These are phyloP conservation scores for Diphasiastrum complanatum DNA, from an alignment of 83 land plant genomes.

Conservation along the genomic window DNA sequence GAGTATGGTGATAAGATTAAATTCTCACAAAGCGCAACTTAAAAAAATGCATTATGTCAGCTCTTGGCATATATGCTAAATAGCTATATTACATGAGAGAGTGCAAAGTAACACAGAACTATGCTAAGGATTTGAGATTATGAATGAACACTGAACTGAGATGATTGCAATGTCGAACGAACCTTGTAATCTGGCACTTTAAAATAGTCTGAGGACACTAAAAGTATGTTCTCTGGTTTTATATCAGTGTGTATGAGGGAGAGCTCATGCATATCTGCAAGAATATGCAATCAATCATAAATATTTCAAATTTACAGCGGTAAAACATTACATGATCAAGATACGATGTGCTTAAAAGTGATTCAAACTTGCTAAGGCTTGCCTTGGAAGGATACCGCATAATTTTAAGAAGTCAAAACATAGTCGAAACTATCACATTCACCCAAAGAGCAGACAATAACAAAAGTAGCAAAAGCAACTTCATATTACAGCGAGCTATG, in stretches of 20 bases:
- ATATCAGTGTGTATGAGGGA: conserved; percentile 71
- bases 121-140: not conserved
- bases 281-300: too few relatives aligned
- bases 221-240: too few relatives aligned
- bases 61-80: conserved; percentile 1
- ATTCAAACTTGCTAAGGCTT: not conserved
- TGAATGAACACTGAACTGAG: not conserved
- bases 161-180: not conserved
- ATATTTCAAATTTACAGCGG: conserved; percentile 7
- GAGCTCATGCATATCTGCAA: conserved; percentile 82
- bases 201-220: conserved; percentile 55
- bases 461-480: too few relatives aligned
- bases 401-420: too few relatives aligned
- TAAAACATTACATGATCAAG: too few relatives aligned
- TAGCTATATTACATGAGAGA: not conserved
- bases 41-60: too few relatives aligned
- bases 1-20: not conserved
- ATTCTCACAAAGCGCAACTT: too few relatives aligned
- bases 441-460: too few relatives aligned
- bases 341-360: not conserved
- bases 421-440: too few relatives aligned
- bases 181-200: conserved; percentile 69
- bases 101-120: not conserved
- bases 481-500: too few relatives aligned
- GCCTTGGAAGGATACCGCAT: too few relatives aligned